phyloP scores from a whole-genome alignment of 2,329 filamentous ascomycete genomes.

The Chrysoporthe cubensis region DNA sequence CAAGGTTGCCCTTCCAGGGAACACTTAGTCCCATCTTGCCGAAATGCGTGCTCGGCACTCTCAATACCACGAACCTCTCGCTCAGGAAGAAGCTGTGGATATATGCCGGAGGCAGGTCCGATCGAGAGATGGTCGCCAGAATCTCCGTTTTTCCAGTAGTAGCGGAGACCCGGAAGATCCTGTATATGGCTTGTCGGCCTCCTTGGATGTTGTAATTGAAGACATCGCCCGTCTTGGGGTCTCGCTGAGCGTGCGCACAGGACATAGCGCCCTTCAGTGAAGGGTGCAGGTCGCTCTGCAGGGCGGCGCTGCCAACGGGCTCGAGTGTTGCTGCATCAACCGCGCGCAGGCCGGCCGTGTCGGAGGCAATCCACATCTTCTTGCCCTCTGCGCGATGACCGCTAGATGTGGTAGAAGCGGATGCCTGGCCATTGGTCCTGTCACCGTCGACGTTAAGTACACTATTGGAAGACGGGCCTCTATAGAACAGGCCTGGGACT shows the following conservation, averaged over 20 bases:
- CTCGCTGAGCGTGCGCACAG: constrained; percentile 72
- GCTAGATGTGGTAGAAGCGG: neutral
- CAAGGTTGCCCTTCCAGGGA: constrained; percentile 67
- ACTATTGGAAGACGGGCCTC: neutral
- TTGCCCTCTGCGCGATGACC: constrained; percentile 33
- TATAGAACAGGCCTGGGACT: constrained; percentile 6
- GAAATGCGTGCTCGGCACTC: constrained; percentile 70
- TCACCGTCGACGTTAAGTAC: constrained; percentile 38
- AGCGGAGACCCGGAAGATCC: constrained; percentile 68
- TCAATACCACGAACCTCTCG: constrained; percentile 71
- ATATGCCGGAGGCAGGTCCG: constrained; percentile 63
- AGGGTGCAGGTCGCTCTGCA: constrained; percentile 68
- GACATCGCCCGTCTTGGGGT: constrained; percentile 73
- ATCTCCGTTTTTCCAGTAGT: constrained; percentile 69
- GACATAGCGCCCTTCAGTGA: constrained; percentile 69
- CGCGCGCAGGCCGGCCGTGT: constrained; percentile 59
- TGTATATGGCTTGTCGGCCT: constrained; percentile 62
- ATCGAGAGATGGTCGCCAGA: constrained; percentile 65
- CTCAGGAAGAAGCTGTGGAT: constrained; percentile 84
- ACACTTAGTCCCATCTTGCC: constrained; percentile 61
- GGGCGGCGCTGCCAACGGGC: constrained; percentile 63
- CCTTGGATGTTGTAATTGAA: constrained; percentile 83
- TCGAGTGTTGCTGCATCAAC: constrained; percentile 74
- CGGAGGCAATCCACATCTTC: constrained; percentile 60
- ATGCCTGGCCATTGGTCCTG: constrained; percentile 13